These are phyloP conservation scores for Gossypium turneri DNA, from an alignment of 345 rosid genomes.

Conservation along the genomic window DNA sequence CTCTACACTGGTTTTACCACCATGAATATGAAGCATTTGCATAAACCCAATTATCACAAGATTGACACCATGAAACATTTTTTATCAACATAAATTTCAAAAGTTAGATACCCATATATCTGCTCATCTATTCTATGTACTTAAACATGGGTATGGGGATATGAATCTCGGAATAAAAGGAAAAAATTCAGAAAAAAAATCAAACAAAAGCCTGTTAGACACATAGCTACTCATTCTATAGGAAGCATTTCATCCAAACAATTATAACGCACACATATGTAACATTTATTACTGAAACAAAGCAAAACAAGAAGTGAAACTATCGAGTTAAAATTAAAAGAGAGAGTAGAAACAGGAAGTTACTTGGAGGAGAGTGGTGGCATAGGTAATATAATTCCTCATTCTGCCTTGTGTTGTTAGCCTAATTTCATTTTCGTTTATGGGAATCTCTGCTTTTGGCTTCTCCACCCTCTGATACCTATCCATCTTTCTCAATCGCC, in stretches of 20 bases:
- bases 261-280: not conserved
- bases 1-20: not conserved
- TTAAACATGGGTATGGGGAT: not conserved
- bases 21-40: not conserved
- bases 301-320: not conserved
- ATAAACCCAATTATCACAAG: not conserved
- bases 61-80: not conserved
- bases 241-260: not conserved
- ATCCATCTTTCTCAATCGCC: constrained; percentile 42
- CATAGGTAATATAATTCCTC: constrained; percentile 66
- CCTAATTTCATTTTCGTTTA: constrained; percentile 56
- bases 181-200: not conserved
- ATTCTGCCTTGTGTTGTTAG: constrained; percentile 54
- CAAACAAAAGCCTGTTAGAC: not conserved
- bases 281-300: not conserved
- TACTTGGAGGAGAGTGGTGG: constrained; percentile 74
- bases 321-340: not conserved
- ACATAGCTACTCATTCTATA: not conserved
- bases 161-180: not conserved
- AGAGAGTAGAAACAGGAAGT: not conserved
- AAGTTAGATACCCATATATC: not conserved
- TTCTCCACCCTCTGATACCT: constrained; percentile 74
- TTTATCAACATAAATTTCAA: not conserved
- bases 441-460: constrained; percentile 55
- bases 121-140: not conserved